Evolutionary conservation across 148 eudicot species (phyloP).

Genomic region (Nepenthes gracilis): DNA sequence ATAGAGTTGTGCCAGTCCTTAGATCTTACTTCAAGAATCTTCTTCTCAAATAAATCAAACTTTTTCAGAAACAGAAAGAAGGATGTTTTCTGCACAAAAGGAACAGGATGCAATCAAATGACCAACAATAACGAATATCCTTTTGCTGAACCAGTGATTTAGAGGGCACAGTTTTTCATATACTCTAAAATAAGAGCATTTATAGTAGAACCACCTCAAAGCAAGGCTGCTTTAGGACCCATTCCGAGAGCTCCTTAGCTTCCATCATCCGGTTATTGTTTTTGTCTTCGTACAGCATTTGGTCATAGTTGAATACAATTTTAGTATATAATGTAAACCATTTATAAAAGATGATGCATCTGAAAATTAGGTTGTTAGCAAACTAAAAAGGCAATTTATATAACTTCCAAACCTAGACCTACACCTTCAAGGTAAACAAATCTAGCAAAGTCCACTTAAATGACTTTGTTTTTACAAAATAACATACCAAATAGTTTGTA

Average conservation of each 20-base stretch:
- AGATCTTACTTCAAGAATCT: slow-evolving; percentile 69
- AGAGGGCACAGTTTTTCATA: neutral
- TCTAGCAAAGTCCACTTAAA: neutral
- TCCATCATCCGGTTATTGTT: slow-evolving; percentile 86
- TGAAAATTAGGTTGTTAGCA: neutral
- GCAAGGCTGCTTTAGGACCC: slow-evolving; percentile 94
- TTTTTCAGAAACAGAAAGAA: slow-evolving; percentile 91
- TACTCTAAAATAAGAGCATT: slow-evolving; percentile 1
- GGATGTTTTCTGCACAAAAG: slow-evolving; percentile 79
- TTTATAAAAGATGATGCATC: neutral
- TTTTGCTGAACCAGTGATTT: neutral
- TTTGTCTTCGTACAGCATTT: slow-evolving; percentile 79
- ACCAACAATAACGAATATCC: neutral
- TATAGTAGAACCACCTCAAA: slow-evolving; percentile 53
- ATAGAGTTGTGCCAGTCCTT: neutral
- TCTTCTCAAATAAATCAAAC: slow-evolving; percentile 91
- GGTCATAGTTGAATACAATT: slow-evolving; percentile 72
- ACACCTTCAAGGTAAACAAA: too few species aligned
- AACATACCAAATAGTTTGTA: neutral
- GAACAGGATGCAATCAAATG: slow-evolving; percentile 5
- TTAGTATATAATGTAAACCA: neutral
- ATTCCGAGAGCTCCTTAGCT: slow-evolving; percentile 88
- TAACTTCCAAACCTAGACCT: too few species aligned
- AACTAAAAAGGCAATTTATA: too few species aligned
- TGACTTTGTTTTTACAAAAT: neutral